A percentile compares a stretch with the other conserved stretches of the same genome.
Conservation (phyloP, 352 stramenopile species). For the Globisporangium spinosum region DNA sequence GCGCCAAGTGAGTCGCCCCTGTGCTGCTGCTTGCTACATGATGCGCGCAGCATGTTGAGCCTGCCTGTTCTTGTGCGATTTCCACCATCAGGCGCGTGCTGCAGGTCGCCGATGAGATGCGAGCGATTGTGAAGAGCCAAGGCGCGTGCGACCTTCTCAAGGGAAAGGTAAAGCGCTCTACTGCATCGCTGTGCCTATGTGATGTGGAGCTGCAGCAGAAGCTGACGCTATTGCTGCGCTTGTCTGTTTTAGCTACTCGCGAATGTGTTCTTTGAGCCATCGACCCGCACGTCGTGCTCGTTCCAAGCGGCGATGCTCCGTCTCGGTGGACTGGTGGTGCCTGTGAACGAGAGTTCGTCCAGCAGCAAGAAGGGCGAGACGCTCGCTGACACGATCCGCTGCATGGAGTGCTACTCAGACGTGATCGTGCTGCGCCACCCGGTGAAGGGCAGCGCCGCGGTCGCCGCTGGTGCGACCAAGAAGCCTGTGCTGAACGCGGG, state of each 20-base stretch:
- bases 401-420: constrained; percentile 95
- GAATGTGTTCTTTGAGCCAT: constrained; percentile 98
- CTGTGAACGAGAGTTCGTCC: constrained; percentile 92
- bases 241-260: constrained; percentile 76
- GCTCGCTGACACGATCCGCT: constrained; percentile 96
- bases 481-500: constrained; percentile 95
- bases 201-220: not conserved
- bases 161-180: constrained; percentile 47
- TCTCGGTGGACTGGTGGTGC: constrained; percentile 94
- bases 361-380: constrained; percentile 98
- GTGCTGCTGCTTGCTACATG: constrained; percentile 7
- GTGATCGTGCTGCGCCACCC: constrained; percentile 95
- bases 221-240: not conserved
- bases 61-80: constrained; percentile 11
- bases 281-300: constrained; percentile 96
- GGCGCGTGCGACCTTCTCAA: constrained; percentile 76
- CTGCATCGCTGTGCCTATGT: not conserved
- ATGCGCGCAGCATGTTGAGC: not conserved
- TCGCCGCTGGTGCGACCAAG: constrained; percentile 67
- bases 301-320: constrained; percentile 97
- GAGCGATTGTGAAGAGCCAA: constrained; percentile 70
- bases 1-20: constrained; percentile 46
- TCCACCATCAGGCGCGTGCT: constrained; percentile 50
- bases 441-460: constrained; percentile 77
- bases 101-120: constrained; percentile 78